These are phyloP conservation scores for Blastobotrys apis DNA, from an alignment of 1,139 yeast genomes.

Conservation along the genomic window DNA sequence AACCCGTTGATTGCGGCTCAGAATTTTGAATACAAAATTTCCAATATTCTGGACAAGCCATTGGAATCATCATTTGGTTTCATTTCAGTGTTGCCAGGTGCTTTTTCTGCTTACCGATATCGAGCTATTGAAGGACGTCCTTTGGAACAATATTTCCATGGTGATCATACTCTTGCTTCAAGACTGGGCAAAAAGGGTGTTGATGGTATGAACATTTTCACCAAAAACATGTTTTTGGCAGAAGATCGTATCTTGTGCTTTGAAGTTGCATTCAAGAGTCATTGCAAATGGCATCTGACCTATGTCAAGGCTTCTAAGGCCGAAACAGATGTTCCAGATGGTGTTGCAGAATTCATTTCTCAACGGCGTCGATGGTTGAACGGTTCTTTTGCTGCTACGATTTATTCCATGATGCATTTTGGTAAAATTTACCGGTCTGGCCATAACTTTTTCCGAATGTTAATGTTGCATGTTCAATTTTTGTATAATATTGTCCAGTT, in stretches of 20 bases:
- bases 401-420: slow-evolving; percentile 74
- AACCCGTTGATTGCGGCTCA: slow-evolving; percentile 96
- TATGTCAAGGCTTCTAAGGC: slow-evolving; percentile 90
- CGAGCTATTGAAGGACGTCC: slow-evolving; percentile 49
- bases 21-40: slow-evolving; percentile 92
- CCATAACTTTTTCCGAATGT: slow-evolving; percentile 66
- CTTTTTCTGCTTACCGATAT: slow-evolving; percentile 72
- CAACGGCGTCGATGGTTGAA: slow-evolving; percentile 96
- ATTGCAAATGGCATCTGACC: slow-evolving; percentile 78
- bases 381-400: slow-evolving; percentile 94
- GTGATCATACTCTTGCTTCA: slow-evolving; percentile 57
- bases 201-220: slow-evolving; percentile 64
- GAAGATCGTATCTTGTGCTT: slow-evolving; percentile 94
- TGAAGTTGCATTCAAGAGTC: slow-evolving; percentile 79
- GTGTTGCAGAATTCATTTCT: slow-evolving; percentile 76
- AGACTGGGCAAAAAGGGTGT: slow-evolving; percentile 45
- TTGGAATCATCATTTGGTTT: slow-evolving; percentile 90
- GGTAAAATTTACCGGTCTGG: slow-evolving; percentile 70
- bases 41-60: slow-evolving; percentile 91
- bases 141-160: slow-evolving; percentile 81
- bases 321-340: slow-evolving; percentile 93
- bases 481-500: slow-evolving; percentile 66
- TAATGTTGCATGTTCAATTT: slow-evolving; percentile 72
- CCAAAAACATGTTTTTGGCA: slow-evolving; percentile 91
- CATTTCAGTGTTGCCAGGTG: slow-evolving; percentile 92